phyloP scores from a whole-genome alignment of 495 filamentous ascomycete genomes.

The Neurospora sp. region DNA sequence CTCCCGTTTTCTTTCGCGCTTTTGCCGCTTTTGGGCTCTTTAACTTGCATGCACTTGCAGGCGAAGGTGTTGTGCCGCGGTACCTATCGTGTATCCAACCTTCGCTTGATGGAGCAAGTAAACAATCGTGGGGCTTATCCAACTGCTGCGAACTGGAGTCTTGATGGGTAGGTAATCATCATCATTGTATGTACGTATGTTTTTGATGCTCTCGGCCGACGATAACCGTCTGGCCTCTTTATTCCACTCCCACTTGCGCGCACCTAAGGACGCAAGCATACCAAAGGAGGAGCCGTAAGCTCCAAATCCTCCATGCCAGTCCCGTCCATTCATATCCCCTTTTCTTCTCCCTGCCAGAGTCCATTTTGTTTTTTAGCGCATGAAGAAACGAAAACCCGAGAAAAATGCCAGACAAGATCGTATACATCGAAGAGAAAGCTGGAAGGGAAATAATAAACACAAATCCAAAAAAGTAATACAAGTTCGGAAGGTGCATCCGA shows the following conservation, averaged over 20 bases:
- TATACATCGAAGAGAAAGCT: conserved; percentile 2
- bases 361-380: background rate
- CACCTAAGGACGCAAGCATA: background rate
- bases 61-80: background rate
- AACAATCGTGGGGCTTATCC: background rate
- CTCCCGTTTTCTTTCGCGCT: background rate
- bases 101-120: background rate
- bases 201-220: background rate
- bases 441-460: background rate
- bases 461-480: conserved; percentile 1
- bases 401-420: conserved; percentile 1
- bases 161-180: background rate
- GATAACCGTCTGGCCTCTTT: background rate
- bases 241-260: background rate
- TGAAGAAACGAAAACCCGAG: background rate
- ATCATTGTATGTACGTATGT: background rate
- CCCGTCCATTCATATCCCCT: background rate
- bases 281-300: background rate
- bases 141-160: background rate
- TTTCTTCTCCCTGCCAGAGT: background rate
- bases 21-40: background rate
- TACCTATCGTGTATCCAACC: background rate
- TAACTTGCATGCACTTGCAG: background rate
- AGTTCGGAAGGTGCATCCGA: background rate
- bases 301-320: background rate